A percentile compares a stretch with the other conserved stretches of the same genome.
Conservation (phyloP, 768 basidiomycete species). For the Leucosporidium yakuticum region DNA sequence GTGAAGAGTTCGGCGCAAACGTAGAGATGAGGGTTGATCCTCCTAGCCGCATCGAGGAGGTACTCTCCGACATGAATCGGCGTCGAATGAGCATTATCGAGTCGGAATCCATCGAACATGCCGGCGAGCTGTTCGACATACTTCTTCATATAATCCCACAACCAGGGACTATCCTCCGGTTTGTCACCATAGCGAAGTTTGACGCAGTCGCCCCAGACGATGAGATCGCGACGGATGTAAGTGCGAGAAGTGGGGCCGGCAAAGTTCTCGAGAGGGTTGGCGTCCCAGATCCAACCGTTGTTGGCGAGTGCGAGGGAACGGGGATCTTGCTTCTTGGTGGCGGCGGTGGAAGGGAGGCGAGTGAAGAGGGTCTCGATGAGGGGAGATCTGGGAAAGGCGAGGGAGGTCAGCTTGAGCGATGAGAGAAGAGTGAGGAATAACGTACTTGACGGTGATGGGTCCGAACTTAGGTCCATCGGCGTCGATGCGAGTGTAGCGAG, state of each 20-base stretch:
- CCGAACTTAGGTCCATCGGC: conserved; percentile 76
- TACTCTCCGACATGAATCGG: conserved; percentile 92
- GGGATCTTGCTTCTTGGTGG: conserved; percentile 49
- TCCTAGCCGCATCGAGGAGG: conserved; percentile 85
- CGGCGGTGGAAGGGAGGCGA: conserved; percentile 53
- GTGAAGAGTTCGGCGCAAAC: conserved; percentile 96
- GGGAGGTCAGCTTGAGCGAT: conserved; percentile 5
- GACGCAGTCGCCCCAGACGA: conserved; percentile 97
- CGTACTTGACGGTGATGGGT: conserved; percentile 64
- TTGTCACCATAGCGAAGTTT: conserved; percentile 87
- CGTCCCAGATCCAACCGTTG: conserved; percentile 99
- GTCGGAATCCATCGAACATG: conserved; percentile 89
- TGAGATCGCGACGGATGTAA: conserved; percentile 90
- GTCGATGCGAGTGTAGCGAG: conserved; percentile 76
- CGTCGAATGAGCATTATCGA: conserved; percentile 98
- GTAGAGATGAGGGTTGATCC: conserved; percentile 85
- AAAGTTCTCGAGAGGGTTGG: conserved; percentile 90
- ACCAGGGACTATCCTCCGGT: conserved; percentile 79
- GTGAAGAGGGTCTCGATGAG: conserved; percentile 92
- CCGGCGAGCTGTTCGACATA: conserved; percentile 76
- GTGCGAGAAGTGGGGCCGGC: conserved; percentile 86
- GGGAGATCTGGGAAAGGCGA: conserved; percentile 54
- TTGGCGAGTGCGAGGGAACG: conserved; percentile 75
- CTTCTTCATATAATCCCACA: conserved; percentile 83
- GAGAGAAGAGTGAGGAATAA: background rate